Base-by-base conservation (phyloP, 225 moss, liverwort and hornwort genomes). In the Bryum argenteum region DNA sequence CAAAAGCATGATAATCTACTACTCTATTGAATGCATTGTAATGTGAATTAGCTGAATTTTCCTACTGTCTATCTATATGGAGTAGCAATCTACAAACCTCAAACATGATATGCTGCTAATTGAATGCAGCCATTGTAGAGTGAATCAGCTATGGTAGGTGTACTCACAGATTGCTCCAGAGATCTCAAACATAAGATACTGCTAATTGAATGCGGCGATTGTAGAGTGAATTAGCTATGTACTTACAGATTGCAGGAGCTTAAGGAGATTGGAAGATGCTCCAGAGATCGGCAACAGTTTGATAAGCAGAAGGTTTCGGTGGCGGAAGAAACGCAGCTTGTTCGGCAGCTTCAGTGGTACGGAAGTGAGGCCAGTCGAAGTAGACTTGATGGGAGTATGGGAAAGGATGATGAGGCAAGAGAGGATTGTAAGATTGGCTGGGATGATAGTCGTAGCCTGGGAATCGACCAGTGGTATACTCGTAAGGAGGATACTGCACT, bases 321-420 rank as follows among this genome's bases (percentile, higher is more conserved):
- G 79, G 65, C 13, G 71, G 75, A n/a, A 71, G 17, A 22, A 83
- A 83, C 2, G 78, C 59, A 21, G 78, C 82, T 23, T 75, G 63
- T 3, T 71, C 63, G 18, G 63, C 68, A 19, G 79, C 58, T 75
- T 83, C 82, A 0, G 79, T 8, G 8, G 79, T 83, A 0, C 82
- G 82, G 58, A 83, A 83, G 48, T 83, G 82, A 39, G 82, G 82
- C 82, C 82, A 83, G 26, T 83, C 82, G 2, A 75, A 83, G 71
- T 75, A 83, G 24, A 79, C 68, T 13, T 75, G 79, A 42, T 51
- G 79, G 5, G 82, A 79, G 10, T 79, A 72, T 1, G 82, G 82
- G 28, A 66, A 79, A 5, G 82, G 82, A 8, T 75, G 79, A 17
- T 79, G 78, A 0, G 82, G 82, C 26, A 83, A 69, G 38, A 83